phyloP scores from a whole-genome alignment of 2,329 filamentous ascomycete genomes.

The Penicillium psychrosexuale region DNA sequence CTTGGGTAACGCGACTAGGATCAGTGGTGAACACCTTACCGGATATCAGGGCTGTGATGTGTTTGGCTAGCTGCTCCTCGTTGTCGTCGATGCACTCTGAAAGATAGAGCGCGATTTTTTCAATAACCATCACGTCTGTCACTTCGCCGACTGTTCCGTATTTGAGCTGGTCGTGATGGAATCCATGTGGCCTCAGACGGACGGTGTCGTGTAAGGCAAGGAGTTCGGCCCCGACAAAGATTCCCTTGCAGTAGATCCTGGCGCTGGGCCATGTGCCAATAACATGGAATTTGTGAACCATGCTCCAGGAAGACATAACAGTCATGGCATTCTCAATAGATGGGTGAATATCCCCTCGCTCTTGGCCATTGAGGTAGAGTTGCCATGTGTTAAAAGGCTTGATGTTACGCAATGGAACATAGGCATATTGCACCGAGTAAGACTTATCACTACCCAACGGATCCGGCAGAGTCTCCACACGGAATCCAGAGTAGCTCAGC shows the following conservation, averaged over 20 bases:
- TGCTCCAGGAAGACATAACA: constrained; percentile 51
- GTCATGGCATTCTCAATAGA: constrained; percentile 56
- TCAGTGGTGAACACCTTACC: constrained; percentile 49
- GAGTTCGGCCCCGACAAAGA: constrained; percentile 58
- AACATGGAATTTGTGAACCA: constrained; percentile 54
- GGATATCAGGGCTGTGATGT: constrained; percentile 47
- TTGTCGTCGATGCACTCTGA: constrained; percentile 49
- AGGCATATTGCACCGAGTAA: constrained; percentile 53
- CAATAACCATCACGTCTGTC: constrained; percentile 54
- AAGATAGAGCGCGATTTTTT: constrained; percentile 52
- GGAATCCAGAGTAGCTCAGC: constrained; percentile 53
- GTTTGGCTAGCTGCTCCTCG: constrained; percentile 46
- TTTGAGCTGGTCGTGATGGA: constrained; percentile 13
- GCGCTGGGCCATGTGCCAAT: constrained; percentile 55
- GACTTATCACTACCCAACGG: constrained; percentile 52
- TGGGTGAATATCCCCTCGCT: constrained; percentile 47
- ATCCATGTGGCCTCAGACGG: constrained; percentile 45
- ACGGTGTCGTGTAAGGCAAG: constrained; percentile 54
- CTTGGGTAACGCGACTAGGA: constrained; percentile 19
- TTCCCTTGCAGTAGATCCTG: constrained; percentile 51
- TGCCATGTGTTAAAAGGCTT: constrained; percentile 57
- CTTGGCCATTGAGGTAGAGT: constrained; percentile 45
- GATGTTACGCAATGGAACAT: constrained; percentile 53
- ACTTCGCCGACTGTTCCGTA: constrained; percentile 25
- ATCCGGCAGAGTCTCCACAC: constrained; percentile 56